These are phyloP conservation scores for Camillea tinctor DNA, from an alignment of 2,329 filamentous ascomycete species.

Conservation along the genomic window DNA sequence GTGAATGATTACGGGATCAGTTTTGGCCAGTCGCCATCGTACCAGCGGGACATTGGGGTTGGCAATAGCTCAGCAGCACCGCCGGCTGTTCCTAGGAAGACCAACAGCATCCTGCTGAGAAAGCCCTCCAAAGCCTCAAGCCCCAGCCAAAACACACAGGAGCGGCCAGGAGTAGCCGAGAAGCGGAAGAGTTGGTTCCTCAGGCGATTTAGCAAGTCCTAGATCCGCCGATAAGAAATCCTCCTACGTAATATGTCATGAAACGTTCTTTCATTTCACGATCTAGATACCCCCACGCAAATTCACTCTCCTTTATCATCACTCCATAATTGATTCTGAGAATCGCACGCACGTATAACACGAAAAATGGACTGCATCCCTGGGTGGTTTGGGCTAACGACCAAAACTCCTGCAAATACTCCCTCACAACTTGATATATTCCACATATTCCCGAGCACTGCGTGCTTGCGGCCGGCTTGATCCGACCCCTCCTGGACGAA, in stretches of 20 bases:
- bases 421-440: slow-evolving; percentile 1
- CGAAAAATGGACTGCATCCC: slow-evolving; percentile 4
- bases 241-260: slow-evolving; percentile 9
- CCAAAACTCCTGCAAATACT: slow-evolving; percentile 8
- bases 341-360: slow-evolving; percentile 14
- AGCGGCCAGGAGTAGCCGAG: slow-evolving; percentile 44
- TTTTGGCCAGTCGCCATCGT: slow-evolving; percentile 44
- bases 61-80: slow-evolving; percentile 16
- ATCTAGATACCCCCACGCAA: slow-evolving; percentile 18
- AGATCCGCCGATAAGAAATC: slow-evolving; percentile 14
- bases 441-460: background rate
- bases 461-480: background rate
- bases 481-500: background rate
- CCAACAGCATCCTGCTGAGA: slow-evolving; percentile 25
- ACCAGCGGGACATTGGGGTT: slow-evolving; percentile 40
- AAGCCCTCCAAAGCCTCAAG: slow-evolving; percentile 27
- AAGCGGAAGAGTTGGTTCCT: slow-evolving; percentile 93
- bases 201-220: slow-evolving; percentile 70
- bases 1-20: slow-evolving; percentile 65
- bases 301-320: slow-evolving; percentile 5
- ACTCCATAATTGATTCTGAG: background rate
- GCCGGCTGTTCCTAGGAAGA: slow-evolving; percentile 36
- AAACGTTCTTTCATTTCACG: slow-evolving; percentile 13
- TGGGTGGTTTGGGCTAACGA: slow-evolving; percentile 7
- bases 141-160: slow-evolving; percentile 23